These are phyloP conservation scores for Xylaria acuta DNA, from an alignment of 495 filamentous ascomycete species.

Conservation along the genomic window DNA sequence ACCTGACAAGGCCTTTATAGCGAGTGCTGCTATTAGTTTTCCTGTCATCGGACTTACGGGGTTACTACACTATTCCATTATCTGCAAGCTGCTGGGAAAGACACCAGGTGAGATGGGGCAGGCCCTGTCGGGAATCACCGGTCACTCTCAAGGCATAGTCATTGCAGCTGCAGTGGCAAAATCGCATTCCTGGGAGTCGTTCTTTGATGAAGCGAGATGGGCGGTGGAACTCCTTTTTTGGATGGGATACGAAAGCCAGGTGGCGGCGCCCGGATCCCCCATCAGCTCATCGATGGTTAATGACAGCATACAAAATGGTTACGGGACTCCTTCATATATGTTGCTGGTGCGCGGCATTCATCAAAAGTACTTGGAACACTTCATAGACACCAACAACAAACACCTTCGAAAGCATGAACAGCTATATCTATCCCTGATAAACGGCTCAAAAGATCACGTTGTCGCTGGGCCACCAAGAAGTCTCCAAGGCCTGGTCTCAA, in stretches of 20 bases:
- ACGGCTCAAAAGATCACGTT: constrained; percentile 86
- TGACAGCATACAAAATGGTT: constrained; percentile 81
- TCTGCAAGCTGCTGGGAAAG: constrained; percentile 79
- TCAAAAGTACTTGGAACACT: constrained; percentile 71
- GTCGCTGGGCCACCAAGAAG: constrained; percentile 88
- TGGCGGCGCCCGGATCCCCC: constrained; percentile 85
- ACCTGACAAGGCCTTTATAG: constrained; percentile 82
- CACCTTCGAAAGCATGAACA: constrained; percentile 80
- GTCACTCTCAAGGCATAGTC: constrained; percentile 87
- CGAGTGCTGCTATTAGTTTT: constrained; percentile 68
- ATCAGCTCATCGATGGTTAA: constrained; percentile 80
- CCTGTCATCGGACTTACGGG: constrained; percentile 87
- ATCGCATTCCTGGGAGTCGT: constrained; percentile 78
- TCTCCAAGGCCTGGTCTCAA: constrained; percentile 83
- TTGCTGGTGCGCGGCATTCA: constrained; percentile 83
- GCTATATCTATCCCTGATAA: constrained; percentile 82
- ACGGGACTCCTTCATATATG: constrained; percentile 85
- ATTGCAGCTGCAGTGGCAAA: constrained; percentile 84
- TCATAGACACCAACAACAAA: constrained; percentile 84
- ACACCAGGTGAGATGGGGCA: constrained; percentile 78
- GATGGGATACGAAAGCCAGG: constrained; percentile 88
- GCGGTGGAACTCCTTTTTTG: constrained; percentile 86
- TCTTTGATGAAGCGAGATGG: constrained; percentile 69
- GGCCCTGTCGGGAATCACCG: constrained; percentile 76
- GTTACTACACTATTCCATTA: constrained; percentile 81